phyloP scores from a whole-genome alignment of 2,329 filamentous ascomycete species.

The Ceratocystis destructans region DNA sequence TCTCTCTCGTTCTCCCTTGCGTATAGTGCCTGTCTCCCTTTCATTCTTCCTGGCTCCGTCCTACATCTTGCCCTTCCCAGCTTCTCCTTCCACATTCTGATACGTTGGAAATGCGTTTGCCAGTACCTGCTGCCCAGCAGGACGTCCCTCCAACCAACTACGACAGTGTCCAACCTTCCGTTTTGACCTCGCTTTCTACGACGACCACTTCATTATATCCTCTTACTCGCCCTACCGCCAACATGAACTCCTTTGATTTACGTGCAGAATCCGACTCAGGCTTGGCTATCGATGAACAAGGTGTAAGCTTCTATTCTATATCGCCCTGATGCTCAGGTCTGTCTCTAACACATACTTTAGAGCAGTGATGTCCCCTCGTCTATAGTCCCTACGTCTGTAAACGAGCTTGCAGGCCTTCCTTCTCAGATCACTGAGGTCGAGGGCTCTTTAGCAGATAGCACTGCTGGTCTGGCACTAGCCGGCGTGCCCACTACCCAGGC shows the following conservation, averaged over 20 bases:
- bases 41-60: background rate
- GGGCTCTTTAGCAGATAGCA: constrained; percentile 21
- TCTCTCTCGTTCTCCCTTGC: background rate
- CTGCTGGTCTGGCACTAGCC: constrained; percentile 21
- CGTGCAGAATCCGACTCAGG: background rate
- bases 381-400: background rate
- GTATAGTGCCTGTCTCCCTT: background rate
- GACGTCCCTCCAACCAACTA: background rate
- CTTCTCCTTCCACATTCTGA: background rate
- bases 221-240: background rate
- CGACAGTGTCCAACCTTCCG: background rate
- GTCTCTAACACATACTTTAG: background rate
- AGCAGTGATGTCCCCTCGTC: background rate
- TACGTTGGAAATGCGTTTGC: background rate
- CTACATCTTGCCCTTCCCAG: background rate
- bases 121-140: background rate
- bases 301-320: background rate
- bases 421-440: constrained; percentile 15
- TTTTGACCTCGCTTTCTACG: background rate
- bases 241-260: constrained; percentile 2
- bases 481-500: constrained; percentile 19
- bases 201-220: background rate
- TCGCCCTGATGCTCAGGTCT: background rate
- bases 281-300: background rate
- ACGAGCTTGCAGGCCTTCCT: constrained; percentile 9